phyloP scores from a whole-genome alignment of 2,329 filamentous ascomycete genomes.

The Periconia digitata region DNA sequence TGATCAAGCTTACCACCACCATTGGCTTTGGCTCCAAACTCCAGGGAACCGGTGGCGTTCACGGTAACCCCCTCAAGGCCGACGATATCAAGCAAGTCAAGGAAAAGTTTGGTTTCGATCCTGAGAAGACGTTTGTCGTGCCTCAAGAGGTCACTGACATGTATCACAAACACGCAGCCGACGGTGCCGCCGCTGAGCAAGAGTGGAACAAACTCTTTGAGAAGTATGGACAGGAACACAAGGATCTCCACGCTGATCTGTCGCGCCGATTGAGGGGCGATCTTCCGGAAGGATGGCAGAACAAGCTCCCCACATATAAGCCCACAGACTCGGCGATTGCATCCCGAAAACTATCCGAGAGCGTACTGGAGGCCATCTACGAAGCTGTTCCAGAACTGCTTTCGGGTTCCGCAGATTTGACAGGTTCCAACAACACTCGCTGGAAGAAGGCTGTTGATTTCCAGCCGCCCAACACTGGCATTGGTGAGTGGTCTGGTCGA shows the following conservation, averaged over 20 bases:
- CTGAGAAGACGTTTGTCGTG: constrained; percentile 87
- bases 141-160: constrained; percentile 92
- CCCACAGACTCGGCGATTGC: constrained; percentile 81
- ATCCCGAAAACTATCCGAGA: constrained; percentile 95
- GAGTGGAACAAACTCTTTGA: constrained; percentile 94
- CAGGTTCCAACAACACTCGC: constrained; percentile 96
- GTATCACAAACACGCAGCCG: constrained; percentile 80
- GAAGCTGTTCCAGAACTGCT: constrained; percentile 82
- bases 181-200: constrained; percentile 85
- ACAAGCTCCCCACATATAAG: constrained; percentile 87
- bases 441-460: constrained; percentile 98
- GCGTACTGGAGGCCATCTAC: constrained; percentile 86
- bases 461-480: constrained; percentile 82
- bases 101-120: constrained; percentile 93
- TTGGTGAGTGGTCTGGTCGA: constrained; percentile 87
- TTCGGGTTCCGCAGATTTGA: constrained; percentile 96
- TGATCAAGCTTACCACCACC: constrained; percentile 96
- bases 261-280: constrained; percentile 76
- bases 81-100: constrained; percentile 95
- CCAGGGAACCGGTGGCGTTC: constrained; percentile 91
- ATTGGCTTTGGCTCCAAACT: constrained; percentile 95
- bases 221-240: constrained; percentile 80
- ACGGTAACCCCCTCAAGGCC: constrained; percentile 92
- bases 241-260: constrained; percentile 78
- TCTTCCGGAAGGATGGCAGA: constrained; percentile 96